phyloP scores from a whole-genome alignment of 352 stramenopile species.

The Pythium sp. region DNA sequence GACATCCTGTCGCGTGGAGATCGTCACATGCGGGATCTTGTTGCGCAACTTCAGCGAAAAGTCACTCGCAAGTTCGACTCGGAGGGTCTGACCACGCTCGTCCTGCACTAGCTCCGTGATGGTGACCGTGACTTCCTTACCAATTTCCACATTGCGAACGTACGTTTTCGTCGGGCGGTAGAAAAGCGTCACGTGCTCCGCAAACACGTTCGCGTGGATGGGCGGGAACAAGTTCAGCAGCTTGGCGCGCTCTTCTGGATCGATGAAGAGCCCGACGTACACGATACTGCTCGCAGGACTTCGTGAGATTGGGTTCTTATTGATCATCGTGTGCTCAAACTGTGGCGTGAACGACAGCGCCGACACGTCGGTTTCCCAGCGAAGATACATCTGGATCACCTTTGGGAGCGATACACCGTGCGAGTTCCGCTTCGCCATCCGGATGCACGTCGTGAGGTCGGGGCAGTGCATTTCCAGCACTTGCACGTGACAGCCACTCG shows the following conservation, averaged over 20 bases:
- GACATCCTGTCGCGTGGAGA: slow-evolving; percentile 45
- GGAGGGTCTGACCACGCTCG: slow-evolving; percentile 37
- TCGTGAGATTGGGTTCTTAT: slow-evolving; percentile 48
- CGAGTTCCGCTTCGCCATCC: slow-evolving; percentile 63
- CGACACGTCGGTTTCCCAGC: slow-evolving; percentile 48
- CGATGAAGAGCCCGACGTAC: slow-evolving; percentile 61
- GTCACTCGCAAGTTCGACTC: slow-evolving; percentile 38
- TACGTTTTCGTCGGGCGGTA: slow-evolving; percentile 60
- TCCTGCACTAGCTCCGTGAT: slow-evolving; percentile 46
- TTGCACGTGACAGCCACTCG: slow-evolving; percentile 23
- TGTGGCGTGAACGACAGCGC: slow-evolving; percentile 37
- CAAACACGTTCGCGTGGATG: slow-evolving; percentile 37
- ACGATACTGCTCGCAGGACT: slow-evolving; percentile 30
- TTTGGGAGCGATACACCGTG: slow-evolving; percentile 59
- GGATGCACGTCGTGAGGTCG: slow-evolving; percentile 41
- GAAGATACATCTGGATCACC: slow-evolving; percentile 68
- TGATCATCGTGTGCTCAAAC: slow-evolving; percentile 45
- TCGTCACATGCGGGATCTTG: slow-evolving; percentile 61
- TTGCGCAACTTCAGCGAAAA: slow-evolving; percentile 43
- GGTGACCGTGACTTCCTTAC: slow-evolving; percentile 31
- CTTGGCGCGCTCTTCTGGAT: slow-evolving; percentile 25
- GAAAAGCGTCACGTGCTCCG: slow-evolving; percentile 67
- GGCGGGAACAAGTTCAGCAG: slow-evolving; percentile 30
- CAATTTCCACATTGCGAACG: slow-evolving; percentile 39
- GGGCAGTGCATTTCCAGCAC: slow-evolving; percentile 59